Conservation (phyloP, 495 filamentous ascomycete genomes). For the Annulohypoxylon nitens region DNA sequence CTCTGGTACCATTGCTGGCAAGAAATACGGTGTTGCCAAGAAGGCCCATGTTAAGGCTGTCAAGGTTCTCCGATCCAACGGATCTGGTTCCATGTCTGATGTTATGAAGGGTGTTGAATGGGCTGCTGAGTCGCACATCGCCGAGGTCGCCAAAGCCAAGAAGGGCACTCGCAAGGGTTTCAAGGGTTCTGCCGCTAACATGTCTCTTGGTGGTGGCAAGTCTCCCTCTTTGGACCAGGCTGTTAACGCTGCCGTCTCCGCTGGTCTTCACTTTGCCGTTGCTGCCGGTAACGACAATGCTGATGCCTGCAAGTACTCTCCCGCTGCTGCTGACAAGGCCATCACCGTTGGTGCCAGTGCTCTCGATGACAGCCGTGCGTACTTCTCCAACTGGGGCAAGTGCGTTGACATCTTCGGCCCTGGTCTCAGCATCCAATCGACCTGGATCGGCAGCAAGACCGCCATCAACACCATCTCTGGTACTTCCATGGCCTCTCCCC, state of each 20-base stretch:
- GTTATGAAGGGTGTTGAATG: slow-evolving; percentile 98
- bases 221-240: slow-evolving; percentile 88
- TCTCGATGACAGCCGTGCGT: slow-evolving; percentile 93
- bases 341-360: slow-evolving; percentile 97
- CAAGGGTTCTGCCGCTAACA: slow-evolving; percentile 99
- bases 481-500: slow-evolving; percentile 99
- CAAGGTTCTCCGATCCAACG: slow-evolving; percentile 97
- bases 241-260: slow-evolving; percentile 92
- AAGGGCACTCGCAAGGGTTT: slow-evolving; percentile 89
- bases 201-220: slow-evolving; percentile 98
- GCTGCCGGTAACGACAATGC: slow-evolving; percentile 98
- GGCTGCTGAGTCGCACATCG: slow-evolving; percentile 82
- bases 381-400: slow-evolving; percentile 99
- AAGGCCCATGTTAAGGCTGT: slow-evolving; percentile 96
- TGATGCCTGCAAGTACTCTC: slow-evolving; percentile 99
- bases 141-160: slow-evolving; percentile 81
- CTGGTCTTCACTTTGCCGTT: slow-evolving; percentile 95
- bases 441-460: slow-evolving; percentile 96
- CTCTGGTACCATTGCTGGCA: slow-evolving; percentile 96
- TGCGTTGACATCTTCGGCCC: slow-evolving; percentile 99
- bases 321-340: slow-evolving; percentile 90
- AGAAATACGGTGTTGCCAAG: slow-evolving; percentile 99
- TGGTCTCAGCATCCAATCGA: slow-evolving; percentile 95
- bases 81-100: slow-evolving; percentile 98
- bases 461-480: slow-evolving; percentile 98